Conservation (phyloP, 2,329 filamentous ascomycete genomes). For the Blastomyces parvus region DNA sequence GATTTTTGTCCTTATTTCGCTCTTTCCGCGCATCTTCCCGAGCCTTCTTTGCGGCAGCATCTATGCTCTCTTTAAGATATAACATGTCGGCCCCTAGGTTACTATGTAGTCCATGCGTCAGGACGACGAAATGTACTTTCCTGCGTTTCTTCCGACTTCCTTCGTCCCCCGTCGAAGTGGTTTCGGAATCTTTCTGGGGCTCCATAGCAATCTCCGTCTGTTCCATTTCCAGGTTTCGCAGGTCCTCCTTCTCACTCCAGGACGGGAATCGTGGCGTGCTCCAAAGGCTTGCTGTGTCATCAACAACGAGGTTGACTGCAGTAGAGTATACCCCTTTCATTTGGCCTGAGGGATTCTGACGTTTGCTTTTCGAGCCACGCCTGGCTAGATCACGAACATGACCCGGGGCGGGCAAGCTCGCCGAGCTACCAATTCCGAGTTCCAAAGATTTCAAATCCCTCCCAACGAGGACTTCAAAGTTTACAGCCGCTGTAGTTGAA, state of each 20-base stretch:
- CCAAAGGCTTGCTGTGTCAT: conserved; percentile 86
- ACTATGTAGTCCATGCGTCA: conserved; percentile 92
- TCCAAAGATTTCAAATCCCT: conserved; percentile 76
- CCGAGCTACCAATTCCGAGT: conserved; percentile 50
- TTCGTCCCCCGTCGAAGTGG: conserved; percentile 14
- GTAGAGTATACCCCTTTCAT: conserved; percentile 70
- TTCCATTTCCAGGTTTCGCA: conserved; percentile 30
- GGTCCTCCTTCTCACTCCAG: conserved; percentile 38
- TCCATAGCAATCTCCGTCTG: conserved; percentile 17
- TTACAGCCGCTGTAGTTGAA: conserved; percentile 75
- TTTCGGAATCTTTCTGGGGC: conserved; percentile 17
- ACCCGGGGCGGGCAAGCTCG: conserved; percentile 51
- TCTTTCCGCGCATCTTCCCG: conserved; percentile 57
- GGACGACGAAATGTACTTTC: conserved; percentile 78
- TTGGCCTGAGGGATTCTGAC: neutral
- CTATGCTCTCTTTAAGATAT: conserved; percentile 94
- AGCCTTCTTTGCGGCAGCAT: conserved; percentile 66
- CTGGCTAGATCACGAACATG: conserved; percentile 68
- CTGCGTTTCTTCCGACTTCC: conserved; percentile 50
- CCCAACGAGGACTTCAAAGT: conserved; percentile 77
- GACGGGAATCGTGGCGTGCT: conserved; percentile 77
- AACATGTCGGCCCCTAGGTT: conserved; percentile 96
- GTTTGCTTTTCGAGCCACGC: conserved; percentile 38
- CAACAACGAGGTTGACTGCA: conserved; percentile 65
- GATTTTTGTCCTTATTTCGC: conserved; percentile 32